Evolutionary conservation across 306 rosid species (phyloP).

Genomic region (Coriaria nepalensis): DNA sequence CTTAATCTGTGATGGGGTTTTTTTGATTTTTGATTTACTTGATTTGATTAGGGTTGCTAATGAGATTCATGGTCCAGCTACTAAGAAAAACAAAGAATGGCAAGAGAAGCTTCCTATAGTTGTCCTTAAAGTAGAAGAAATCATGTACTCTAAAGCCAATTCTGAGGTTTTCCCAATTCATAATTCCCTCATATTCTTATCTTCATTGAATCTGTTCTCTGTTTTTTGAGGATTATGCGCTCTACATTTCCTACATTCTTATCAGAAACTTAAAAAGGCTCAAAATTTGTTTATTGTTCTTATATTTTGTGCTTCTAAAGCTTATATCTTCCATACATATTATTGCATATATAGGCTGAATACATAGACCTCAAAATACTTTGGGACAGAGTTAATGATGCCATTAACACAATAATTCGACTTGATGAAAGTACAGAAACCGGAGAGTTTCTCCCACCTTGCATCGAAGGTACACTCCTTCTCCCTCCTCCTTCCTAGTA

Average conservation of each 20-base stretch:
- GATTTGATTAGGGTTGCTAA: constrained; percentile 36
- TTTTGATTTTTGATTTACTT: constrained; percentile 5
- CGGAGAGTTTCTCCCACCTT: constrained; percentile 60
- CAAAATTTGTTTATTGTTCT: neutral
- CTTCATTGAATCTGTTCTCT: neutral
- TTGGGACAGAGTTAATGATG: constrained; percentile 50
- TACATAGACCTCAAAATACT: constrained; percentile 55
- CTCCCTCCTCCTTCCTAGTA: neutral
- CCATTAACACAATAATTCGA: constrained; percentile 54
- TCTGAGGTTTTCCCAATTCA: constrained; percentile 35
- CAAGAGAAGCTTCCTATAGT: constrained; percentile 77
- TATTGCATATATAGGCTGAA: constrained; percentile 38
- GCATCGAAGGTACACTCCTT: constrained; percentile 63
- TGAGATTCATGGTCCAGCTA: constrained; percentile 43
- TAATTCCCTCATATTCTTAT: neutral
- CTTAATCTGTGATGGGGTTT: neutral
- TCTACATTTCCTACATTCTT: too few relatives aligned
- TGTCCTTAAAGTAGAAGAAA: constrained; percentile 62
- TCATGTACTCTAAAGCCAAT: constrained; percentile 75
- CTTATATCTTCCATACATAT: constrained; percentile 7
- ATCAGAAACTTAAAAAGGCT: too few relatives aligned
- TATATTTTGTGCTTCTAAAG: constrained; percentile 3
- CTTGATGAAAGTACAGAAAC: constrained; percentile 43
- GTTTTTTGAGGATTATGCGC: too few relatives aligned
- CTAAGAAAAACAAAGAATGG: constrained; percentile 70